Evolutionary conservation across 768 basidiomycete genomes (phyloP).

Genomic region (Lactarius hatsudake): DNA sequence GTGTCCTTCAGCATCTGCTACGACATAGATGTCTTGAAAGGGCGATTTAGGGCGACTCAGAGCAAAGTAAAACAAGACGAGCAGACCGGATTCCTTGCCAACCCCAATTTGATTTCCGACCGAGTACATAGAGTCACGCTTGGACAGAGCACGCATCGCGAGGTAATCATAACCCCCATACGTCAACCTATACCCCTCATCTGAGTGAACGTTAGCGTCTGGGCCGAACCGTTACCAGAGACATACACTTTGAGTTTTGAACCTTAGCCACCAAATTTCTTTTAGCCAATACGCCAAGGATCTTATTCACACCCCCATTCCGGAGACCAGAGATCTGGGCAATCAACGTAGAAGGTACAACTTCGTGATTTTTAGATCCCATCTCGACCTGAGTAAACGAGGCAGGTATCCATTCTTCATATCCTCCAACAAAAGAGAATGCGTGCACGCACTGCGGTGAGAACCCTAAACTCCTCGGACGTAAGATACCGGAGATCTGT

Average conservation of each 20-base stretch:
- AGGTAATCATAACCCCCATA: conserved; percentile 99
- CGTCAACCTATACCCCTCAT: conserved; percentile 95
- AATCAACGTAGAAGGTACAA: conserved; percentile 87
- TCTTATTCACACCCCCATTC: conserved; percentile 91
- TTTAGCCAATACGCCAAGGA: conserved; percentile 87
- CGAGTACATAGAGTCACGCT: conserved; percentile 81
- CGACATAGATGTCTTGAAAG: conserved; percentile 77
- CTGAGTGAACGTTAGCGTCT: conserved; percentile 41
- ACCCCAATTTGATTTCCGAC: conserved; percentile 99
- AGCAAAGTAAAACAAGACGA: not conserved
- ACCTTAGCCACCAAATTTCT: conserved; percentile 85
- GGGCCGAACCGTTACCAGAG: not conserved
- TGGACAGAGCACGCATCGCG: conserved; percentile 89
- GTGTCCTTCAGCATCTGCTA: conserved; percentile 78
- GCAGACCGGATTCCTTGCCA: conserved; percentile 91
- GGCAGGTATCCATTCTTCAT: not conserved
- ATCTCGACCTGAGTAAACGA: conserved; percentile 75
- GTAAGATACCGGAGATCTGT: conserved; percentile 92
- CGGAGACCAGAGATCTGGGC: conserved; percentile 91
- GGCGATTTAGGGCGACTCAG: not conserved
- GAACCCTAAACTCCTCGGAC: conserved; percentile 90
- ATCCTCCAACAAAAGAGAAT: not conserved
- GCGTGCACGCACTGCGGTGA: conserved; percentile 68
- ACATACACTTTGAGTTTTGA: conserved; percentile 88
- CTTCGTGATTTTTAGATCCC: conserved; percentile 97